Base-by-base conservation (phyloP, 2,329 filamentous ascomycete species). In the Phaeophleospora eucalypticola region DNA sequence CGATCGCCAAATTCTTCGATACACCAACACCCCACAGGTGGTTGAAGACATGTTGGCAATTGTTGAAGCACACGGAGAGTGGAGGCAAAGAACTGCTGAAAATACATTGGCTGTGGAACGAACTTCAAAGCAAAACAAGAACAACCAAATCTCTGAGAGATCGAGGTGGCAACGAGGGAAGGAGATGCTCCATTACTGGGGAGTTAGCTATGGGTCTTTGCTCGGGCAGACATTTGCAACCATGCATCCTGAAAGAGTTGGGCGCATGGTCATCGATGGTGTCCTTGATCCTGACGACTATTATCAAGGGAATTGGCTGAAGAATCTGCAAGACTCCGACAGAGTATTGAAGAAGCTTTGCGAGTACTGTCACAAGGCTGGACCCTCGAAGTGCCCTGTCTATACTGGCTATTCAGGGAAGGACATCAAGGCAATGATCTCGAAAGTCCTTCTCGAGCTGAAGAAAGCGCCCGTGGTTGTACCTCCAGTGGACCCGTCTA, bases 41-140 rank as follows among this genome's bases (percentile, higher is more conserved):
- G 74, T 71, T 2, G 61, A 69, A 33, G 74, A 78, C 49, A 76
- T 78, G 71, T 58, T 78, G 6, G 67, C 71, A 34, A 67, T 78
- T 29, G 63, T 71, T 9, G 74, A 78, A 49, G 43, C 42, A 19
- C 69, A 72, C 45, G 70, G 59, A 24, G 49, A 50, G 20, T 63
- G 59, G 59, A 53, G 60, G 14, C 54, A 63, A 36, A n/a, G 58
- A 17, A 57, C 71, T 39, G 52, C 54, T 3, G 48, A 33, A 15
- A 35, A 45, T n/a, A 21, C 55, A 1, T 15, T 52, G 3, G 14
- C 19, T 1, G n/a, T n/a, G n/a, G n/a, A n/a, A n/a, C n/a, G n/a
- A n/a, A n/a, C n/a, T n/a, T 4, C 32, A 1, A 4, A 18, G 12
- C 19, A 9, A 20, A 29, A 17, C n/a, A n/a, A n/a, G n/a, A n/a